Evolutionary conservation across 208 protist species (phyloP).

Genomic region (Trypanosomatidae sp.): DNA sequence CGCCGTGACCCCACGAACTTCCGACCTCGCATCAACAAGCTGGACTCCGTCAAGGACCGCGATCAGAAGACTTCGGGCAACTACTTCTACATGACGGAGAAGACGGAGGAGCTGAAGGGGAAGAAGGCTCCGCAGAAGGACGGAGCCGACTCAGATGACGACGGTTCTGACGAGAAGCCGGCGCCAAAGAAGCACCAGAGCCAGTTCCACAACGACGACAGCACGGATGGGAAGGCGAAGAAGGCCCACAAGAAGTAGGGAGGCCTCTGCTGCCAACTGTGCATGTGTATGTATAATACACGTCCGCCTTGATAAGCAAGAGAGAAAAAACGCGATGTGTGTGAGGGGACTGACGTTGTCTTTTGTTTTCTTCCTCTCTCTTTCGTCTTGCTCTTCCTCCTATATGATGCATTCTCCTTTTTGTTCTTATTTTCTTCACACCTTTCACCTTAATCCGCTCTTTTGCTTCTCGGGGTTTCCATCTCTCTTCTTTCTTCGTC

Average conservation of each 20-base stretch:
- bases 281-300: background rate
- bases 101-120: slow-evolving; percentile 53
- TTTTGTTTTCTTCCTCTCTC: slow-evolving; percentile 18
- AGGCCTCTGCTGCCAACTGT: slow-evolving; percentile 1
- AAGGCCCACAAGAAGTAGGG: slow-evolving; percentile 36
- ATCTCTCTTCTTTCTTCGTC: background rate
- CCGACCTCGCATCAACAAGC: slow-evolving; percentile 99
- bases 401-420: background rate
- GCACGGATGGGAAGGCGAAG: slow-evolving; percentile 38
- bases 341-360: slow-evolving; percentile 9
- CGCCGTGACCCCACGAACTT: slow-evolving; percentile 99
- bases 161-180: slow-evolving; percentile 46
- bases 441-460: background rate
- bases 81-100: slow-evolving; percentile 98
- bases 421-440: background rate
- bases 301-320: background rate
- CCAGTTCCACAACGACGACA: slow-evolving; percentile 21
- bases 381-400: background rate
- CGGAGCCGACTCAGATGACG: slow-evolving; percentile 82
- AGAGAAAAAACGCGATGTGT: background rate
- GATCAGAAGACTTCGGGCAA: slow-evolving; percentile 98
- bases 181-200: slow-evolving; percentile 17
- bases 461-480: slow-evolving; percentile 6
- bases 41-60: slow-evolving; percentile 97
- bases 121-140: slow-evolving; percentile 37